A percentile compares a stretch with the other conserved stretches of the same genome.
Evolutionary conservation across 169 alveolate genomes (phyloP).

Genomic region (Cryptosporidium tyzzeri): DNA sequence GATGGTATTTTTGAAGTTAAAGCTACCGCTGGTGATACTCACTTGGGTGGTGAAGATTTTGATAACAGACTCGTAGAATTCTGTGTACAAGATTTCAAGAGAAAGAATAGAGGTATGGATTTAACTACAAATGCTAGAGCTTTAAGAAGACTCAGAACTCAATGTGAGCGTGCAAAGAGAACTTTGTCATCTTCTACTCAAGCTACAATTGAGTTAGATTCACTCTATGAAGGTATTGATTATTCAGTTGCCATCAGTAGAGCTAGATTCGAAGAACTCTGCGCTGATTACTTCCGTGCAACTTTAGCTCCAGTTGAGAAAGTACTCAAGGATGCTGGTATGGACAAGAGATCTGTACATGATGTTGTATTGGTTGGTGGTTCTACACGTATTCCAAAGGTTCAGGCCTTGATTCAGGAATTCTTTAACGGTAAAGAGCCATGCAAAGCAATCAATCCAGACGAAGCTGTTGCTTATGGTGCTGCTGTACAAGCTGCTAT

Average conservation of each 20-base stretch:
- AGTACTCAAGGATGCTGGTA: constrained; percentile 90
- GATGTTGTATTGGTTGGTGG: constrained; percentile 98
- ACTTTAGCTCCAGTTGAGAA: constrained; percentile 90
- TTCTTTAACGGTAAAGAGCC: constrained; percentile 94
- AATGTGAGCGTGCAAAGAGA: constrained; percentile 97
- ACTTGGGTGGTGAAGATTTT: constrained; percentile 99
- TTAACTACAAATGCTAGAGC: constrained; percentile 94
- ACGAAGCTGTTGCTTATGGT: constrained; percentile 97
- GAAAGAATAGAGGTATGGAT: constrained; percentile 93
- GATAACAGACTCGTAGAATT: constrained; percentile 96
- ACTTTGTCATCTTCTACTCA: constrained; percentile 93
- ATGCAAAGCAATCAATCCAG: constrained; percentile 93
- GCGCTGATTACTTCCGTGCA: constrained; percentile 88
- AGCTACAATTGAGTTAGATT: constrained; percentile 88
- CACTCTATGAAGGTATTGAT: constrained; percentile 88
- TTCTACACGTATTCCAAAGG: constrained; percentile 95
- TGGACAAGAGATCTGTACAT: constrained; percentile 91
- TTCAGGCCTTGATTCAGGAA: constrained; percentile 91
- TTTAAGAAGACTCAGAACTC: constrained; percentile 95
- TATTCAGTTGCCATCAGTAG: constrained; percentile 90
- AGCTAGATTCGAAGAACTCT: constrained; percentile 93
- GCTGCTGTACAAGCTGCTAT: constrained; percentile 97
- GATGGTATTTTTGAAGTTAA: constrained; percentile 98
- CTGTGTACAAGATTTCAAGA: constrained; percentile 93
- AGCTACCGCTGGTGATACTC: constrained; percentile 99